Base-by-base conservation (phyloP, 1,284 basidiomycete species). In the Tranzscheliella williamsii region DNA sequence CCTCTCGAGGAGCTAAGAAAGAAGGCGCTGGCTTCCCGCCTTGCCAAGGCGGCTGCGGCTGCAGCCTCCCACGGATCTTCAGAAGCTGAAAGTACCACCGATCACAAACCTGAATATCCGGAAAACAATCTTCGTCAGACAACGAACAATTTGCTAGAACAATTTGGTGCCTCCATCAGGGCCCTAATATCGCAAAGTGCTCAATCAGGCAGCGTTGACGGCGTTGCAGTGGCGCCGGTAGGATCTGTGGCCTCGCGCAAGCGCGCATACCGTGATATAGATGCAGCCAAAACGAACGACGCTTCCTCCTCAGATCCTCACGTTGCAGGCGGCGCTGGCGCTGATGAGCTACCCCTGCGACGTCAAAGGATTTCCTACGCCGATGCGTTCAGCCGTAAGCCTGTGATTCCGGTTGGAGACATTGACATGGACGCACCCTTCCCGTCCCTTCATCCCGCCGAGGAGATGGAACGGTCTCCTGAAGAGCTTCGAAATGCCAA, bases 351-450 rank as follows among this genome's bases (percentile, higher is more conserved):
- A 8, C 9, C 32, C 13, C 17, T 9, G 17, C 60, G 48, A n/a
- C 43, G 58, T 13, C 60, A 53, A 29, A 41, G 46, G 15, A 48
- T 63, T 21, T 63, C 60, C 13, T 63, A 63, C 13, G 53, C 53
- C 9, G 60, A 63, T 37, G 44, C 13, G 56, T 63, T n/a, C 45
- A 52, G 45, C 34, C 53, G 46, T 12, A 26, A 24, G 21, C 24
- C 60, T 7, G 42, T 8, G 38, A 17, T 17, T 8, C 32, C 32
- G 32, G 17, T 11, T 9, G 32, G 32, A 8, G 32, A 34, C 8
- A 53, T 63, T 7, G 49, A 63, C n/a, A 35, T 63, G 11, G 23
- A 27, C 15, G 53, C 58, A 11, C 58, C 52, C 1, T 21, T 62
- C 1, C 58, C 44, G 7, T 33, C 42, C 20, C 49, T 62, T 16